Evolutionary conservation across 2,329 filamentous ascomycete genomes (phyloP), one percentile per base, ranked within the genome.

Genomic region (Cladosporium sp.): DNA sequence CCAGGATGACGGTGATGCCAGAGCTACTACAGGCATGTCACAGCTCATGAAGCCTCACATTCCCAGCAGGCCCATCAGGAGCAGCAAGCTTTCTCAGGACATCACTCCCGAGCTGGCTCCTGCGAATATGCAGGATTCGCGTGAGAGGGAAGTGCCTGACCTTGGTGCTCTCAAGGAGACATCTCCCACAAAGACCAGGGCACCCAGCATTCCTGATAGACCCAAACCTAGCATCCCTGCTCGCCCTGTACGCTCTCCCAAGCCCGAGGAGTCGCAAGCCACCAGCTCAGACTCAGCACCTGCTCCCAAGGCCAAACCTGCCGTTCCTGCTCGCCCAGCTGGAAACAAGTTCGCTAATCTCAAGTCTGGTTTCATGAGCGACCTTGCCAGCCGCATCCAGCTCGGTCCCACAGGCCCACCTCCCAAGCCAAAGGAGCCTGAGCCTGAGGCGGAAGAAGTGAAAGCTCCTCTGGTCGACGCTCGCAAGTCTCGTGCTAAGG

Each of bases 291-390:
- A 65, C 49, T n/a, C 46, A 28, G 39, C 58, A 10, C 76, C 81
- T 14, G 73, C 81, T 18, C 76, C 83, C 14, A 96, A 93, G 76
- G 79, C 86, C n/a, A 98, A 97, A 76, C 93, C 95, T 5, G 86
- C 88, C 0, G 86, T 98, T 2, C 93, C 95, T 13, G 86, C 89
- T 16, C 88, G 92, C 54, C 91, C 93, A 2, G 84, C 85, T 51
- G 91, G 91, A 11, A 87, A 88, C 72, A 98, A 98, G 81, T 96
- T 99, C 76, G 92, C 93, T 18, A 91, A 92, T 26, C 82, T 99
- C 34, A 93, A 96, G 78, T 91, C 91, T 43, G 92, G 91, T 3
- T 98, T 99, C 78, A 88, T 99, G 85, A 93, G 89, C 53, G 94
- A 98, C 74, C 82, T 99, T 49, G 97, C 98, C 78, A 93, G 92